A percentile compares a stretch with the other conserved stretches of the same genome.
Conservation (phyloP, 2,329 filamentous ascomycete species). For the Neonectria magnoliae region DNA sequence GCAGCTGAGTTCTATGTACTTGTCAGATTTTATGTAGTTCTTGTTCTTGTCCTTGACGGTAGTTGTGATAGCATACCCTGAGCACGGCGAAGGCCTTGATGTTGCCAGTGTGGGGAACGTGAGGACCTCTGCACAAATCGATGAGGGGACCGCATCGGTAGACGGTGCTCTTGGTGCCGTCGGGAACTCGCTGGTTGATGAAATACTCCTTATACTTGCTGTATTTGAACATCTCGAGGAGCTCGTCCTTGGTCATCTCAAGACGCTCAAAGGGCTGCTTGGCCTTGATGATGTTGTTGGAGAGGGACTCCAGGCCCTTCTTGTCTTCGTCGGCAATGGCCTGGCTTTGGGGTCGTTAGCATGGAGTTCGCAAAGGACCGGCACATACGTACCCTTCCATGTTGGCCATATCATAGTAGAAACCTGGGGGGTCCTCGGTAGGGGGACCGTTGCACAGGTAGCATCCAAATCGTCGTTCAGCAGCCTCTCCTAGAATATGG, state of each 20-base stretch:
- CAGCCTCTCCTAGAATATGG: slow-evolving; percentile 94
- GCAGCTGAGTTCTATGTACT: slow-evolving; percentile 73
- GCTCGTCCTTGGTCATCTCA: slow-evolving; percentile 87
- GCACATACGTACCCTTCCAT: slow-evolving; percentile 49
- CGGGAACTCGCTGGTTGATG: slow-evolving; percentile 76
- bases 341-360: slow-evolving; percentile 65
- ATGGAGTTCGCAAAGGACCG: not conserved
- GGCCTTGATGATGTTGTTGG: slow-evolving; percentile 89
- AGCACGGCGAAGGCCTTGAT: slow-evolving; percentile 96
- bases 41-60: not conserved
- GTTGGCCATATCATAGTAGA: slow-evolving; percentile 95
- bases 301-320: slow-evolving; percentile 84
- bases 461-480: slow-evolving; percentile 90
- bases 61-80: slow-evolving; percentile 62
- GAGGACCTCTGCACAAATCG: slow-evolving; percentile 93
- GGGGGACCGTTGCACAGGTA: slow-evolving; percentile 94
- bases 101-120: slow-evolving; percentile 89
- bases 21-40: slow-evolving; percentile 27
- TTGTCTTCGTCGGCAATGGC: slow-evolving; percentile 81
- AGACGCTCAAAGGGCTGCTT: slow-evolving; percentile 95
- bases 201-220: slow-evolving; percentile 99
- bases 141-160: slow-evolving; percentile 95
- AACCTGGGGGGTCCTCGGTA: slow-evolving; percentile 78
- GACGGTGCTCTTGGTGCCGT: slow-evolving; percentile 91
- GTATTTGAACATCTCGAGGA: slow-evolving; percentile 94